These are phyloP conservation scores for Dipteronia dyeriana DNA, from an alignment of 345 rosid species.

Conservation along the genomic window DNA sequence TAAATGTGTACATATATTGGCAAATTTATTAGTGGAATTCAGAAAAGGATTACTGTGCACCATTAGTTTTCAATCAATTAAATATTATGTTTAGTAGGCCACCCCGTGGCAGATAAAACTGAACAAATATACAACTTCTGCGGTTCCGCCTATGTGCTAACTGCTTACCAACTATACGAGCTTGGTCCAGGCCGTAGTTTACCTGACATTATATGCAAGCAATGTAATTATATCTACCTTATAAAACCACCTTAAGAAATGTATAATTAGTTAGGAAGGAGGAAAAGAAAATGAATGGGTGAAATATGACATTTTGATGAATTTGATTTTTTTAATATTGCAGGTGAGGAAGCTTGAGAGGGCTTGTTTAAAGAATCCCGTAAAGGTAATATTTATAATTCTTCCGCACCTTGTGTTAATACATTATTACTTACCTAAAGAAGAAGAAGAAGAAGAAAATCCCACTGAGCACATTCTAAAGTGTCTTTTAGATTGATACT, in stretches of 20 bases:
- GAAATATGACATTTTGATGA: constrained; percentile 22
- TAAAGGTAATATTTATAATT: constrained; percentile 55
- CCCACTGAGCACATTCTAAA: not conserved
- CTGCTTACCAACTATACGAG: not conserved
- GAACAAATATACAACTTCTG: not conserved
- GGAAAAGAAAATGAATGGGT: constrained; percentile 4
- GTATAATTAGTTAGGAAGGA: not conserved
- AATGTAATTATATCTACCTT: not conserved
- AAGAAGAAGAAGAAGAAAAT: not conserved
- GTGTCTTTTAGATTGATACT: constrained; percentile 8
- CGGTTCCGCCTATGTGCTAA: not conserved
- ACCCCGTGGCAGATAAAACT: not conserved
- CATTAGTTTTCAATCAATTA: not conserved
- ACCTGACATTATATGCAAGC: not conserved
- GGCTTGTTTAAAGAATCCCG: constrained; percentile 88
- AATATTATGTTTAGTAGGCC: not conserved
- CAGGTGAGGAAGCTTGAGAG: constrained; percentile 92
- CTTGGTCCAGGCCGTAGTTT: not conserved
- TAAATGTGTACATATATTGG: not conserved
- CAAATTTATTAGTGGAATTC: not conserved
- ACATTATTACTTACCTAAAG: not conserved
- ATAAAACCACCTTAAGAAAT: not conserved
- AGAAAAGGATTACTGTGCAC: not conserved
- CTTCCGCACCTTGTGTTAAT: not conserved
- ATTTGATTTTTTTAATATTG: constrained; percentile 23